A percentile compares a stretch with the other conserved stretches of the same genome.
These are phyloP conservation scores for Syzygium malaccense DNA, from an alignment of 441 rosid species.

Conservation along the genomic window DNA sequence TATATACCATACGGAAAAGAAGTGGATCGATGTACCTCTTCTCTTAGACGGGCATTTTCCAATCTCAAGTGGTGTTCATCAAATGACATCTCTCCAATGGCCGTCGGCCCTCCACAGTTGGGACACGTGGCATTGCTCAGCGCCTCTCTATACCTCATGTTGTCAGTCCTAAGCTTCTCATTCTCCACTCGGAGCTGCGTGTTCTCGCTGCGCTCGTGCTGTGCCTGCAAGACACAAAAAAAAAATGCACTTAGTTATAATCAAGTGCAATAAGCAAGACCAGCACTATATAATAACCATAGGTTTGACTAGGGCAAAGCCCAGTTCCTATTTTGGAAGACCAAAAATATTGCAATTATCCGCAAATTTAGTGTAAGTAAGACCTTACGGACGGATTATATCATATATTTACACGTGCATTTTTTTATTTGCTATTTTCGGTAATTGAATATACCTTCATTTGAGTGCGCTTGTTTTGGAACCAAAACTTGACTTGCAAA, in stretches of 20 bases:
- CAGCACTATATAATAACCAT: neutral
- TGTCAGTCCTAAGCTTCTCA: conserved; percentile 84
- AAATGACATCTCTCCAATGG: conserved; percentile 88
- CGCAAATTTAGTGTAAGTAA: neutral
- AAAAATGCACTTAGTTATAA: neutral
- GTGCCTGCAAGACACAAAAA: conserved; percentile 39
- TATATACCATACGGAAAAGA: neutral
- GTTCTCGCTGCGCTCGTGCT: conserved; percentile 82
- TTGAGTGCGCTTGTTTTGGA: conserved; percentile 15
- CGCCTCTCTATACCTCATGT: conserved; percentile 76
- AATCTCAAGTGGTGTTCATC: conserved; percentile 89
- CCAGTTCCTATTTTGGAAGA: neutral
- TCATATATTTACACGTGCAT: neutral
- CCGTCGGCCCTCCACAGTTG: conserved; percentile 90
- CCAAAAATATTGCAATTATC: neutral
- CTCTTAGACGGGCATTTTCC: conserved; percentile 79
- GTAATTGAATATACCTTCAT: conserved; percentile 3
- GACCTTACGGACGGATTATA: neutral
- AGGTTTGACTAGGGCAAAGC: neutral
- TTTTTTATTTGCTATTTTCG: neutral
- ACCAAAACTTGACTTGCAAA: conserved; percentile 13
- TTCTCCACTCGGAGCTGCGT: conserved; percentile 70
- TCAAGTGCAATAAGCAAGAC: neutral
- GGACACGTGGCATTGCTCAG: conserved; percentile 87
- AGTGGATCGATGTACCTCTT: conserved; percentile 50